These are phyloP conservation scores for Oryza rufipogon DNA, from an alignment of 176 grass and related monocot genomes.

Conservation along the genomic window DNA sequence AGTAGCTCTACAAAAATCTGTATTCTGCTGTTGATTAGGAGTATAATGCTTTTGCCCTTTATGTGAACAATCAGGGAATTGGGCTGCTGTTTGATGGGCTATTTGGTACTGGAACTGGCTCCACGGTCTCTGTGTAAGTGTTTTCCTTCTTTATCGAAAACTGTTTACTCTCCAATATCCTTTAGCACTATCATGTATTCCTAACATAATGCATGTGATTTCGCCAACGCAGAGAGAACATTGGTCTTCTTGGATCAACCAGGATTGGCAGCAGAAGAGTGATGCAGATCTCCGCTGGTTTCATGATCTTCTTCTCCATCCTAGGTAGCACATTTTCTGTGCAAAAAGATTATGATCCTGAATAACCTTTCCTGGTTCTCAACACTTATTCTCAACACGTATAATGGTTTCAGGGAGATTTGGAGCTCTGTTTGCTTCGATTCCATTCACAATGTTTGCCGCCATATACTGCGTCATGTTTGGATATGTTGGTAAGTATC, in stretches of 20 bases:
- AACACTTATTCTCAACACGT: slow-evolving; percentile 30
- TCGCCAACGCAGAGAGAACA: slow-evolving; percentile 61
- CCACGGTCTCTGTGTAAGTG: slow-evolving; percentile 86
- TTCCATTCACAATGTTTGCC: slow-evolving; percentile 81
- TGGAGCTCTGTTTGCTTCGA: slow-evolving; percentile 79
- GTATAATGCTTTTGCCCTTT: not conserved
- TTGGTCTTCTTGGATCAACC: slow-evolving; percentile 86
- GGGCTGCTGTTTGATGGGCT: slow-evolving; percentile 70
- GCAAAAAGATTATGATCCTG: not conserved
- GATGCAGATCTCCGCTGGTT: slow-evolving; percentile 81
- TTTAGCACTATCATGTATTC: not conserved
- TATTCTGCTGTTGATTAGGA: not conserved
- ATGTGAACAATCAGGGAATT: slow-evolving; percentile 58
- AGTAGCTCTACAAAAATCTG: not conserved
- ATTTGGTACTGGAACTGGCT: slow-evolving; percentile 72
- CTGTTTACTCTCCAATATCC: not conserved
- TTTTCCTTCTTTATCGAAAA: not conserved
- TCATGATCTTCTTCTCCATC: slow-evolving; percentile 90
- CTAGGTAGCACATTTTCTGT: slow-evolving; percentile 47
- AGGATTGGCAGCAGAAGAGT: slow-evolving; percentile 87
- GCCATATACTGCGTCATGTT: slow-evolving; percentile 76
- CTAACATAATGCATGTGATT: not conserved
- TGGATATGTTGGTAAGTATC: slow-evolving; percentile 69
- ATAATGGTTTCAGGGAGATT: slow-evolving; percentile 50
- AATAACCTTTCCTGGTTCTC: not conserved